Evolutionary conservation across 2,329 filamentous ascomycete species (phyloP).

Genomic region (Colletotrichum aenigma): DNA sequence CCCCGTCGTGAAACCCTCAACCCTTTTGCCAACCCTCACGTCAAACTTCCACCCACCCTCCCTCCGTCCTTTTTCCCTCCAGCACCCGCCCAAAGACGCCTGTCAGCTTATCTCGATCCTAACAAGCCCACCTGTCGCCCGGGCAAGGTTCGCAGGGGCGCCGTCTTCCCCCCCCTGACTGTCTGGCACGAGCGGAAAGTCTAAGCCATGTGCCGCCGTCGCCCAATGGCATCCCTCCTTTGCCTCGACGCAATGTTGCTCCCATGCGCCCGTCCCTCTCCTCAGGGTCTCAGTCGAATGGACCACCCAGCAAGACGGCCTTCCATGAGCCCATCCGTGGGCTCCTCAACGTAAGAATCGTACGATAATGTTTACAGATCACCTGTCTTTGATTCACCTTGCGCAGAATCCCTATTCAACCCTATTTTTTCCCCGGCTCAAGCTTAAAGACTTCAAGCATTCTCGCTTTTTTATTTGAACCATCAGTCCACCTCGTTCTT

Average conservation of each 20-base stretch:
- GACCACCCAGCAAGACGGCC: slow-evolving; percentile 12
- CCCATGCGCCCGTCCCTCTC: background rate
- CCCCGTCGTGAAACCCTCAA: slow-evolving; percentile 10
- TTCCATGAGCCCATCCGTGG: slow-evolving; percentile 17
- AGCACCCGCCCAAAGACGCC: background rate
- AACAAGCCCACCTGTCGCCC: slow-evolving; percentile 2
- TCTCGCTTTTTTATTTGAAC: background rate
- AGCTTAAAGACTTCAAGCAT: slow-evolving; percentile 16
- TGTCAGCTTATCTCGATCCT: slow-evolving; percentile 6
- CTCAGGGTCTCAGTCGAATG: slow-evolving; percentile 1
- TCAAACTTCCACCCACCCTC: background rate
- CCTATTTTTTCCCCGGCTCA: slow-evolving; percentile 12
- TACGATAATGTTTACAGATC: slow-evolving; percentile 23
- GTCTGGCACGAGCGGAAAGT: background rate
- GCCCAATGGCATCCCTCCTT: background rate
- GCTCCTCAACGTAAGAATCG: slow-evolving; percentile 16
- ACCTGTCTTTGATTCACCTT: slow-evolving; percentile 17
- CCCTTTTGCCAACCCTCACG: background rate
- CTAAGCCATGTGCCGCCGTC: background rate
- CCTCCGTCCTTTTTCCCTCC: background rate
- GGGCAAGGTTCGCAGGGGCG: slow-evolving; percentile 1
- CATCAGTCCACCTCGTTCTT: slow-evolving; percentile 7
- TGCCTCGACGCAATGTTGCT: background rate
- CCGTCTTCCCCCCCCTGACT: background rate
- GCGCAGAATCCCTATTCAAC: slow-evolving; percentile 1